A percentile compares a stretch with the other conserved stretches of the same genome.
These are phyloP conservation scores for Cercospora sp. DNA, from an alignment of 2,329 filamentous ascomycete genomes.

Conservation along the genomic window DNA sequence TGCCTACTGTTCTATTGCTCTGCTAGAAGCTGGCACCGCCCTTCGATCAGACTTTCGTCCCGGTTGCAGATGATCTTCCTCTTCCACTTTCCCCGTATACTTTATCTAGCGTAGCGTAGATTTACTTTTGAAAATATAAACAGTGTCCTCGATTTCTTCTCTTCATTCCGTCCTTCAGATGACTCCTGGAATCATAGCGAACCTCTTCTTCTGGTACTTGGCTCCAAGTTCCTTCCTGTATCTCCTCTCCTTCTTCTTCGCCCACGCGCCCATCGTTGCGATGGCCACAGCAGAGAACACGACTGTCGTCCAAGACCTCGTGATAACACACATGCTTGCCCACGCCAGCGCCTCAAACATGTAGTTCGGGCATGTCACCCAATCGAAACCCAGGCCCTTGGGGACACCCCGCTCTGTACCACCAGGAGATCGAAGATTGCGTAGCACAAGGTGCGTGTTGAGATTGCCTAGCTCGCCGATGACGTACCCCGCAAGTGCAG, in stretches of 20 bases:
- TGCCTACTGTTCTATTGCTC: neutral
- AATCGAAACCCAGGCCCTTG: constrained; percentile 74
- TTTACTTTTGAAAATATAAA: neutral
- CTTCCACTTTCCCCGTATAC: neutral
- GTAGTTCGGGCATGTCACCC: constrained; percentile 97
- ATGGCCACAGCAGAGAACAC: constrained; percentile 74
- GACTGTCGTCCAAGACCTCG: constrained; percentile 73
- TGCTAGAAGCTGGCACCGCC: neutral
- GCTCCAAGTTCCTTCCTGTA: constrained; percentile 90
- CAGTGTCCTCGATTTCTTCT: neutral
- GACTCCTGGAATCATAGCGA: constrained; percentile 75
- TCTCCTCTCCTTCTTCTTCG: constrained; percentile 83
- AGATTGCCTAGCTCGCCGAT: constrained; percentile 81
- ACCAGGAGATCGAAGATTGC: constrained; percentile 72
- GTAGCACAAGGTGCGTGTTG: constrained; percentile 75
- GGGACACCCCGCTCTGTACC: constrained; percentile 88
- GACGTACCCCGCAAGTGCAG: constrained; percentile 70
- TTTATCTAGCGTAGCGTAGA: neutral
- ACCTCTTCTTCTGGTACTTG: constrained; percentile 94
- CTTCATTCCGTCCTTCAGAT: constrained; percentile 50
- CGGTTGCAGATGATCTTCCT: neutral
- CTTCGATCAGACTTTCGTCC: neutral
- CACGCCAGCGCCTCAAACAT: constrained; percentile 88
- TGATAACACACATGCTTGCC: constrained; percentile 78
- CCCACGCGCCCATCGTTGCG: constrained; percentile 84